Evolutionary conservation across 306 rosid species (phyloP).

Genomic region (Chamaecrista fasciculata): DNA sequence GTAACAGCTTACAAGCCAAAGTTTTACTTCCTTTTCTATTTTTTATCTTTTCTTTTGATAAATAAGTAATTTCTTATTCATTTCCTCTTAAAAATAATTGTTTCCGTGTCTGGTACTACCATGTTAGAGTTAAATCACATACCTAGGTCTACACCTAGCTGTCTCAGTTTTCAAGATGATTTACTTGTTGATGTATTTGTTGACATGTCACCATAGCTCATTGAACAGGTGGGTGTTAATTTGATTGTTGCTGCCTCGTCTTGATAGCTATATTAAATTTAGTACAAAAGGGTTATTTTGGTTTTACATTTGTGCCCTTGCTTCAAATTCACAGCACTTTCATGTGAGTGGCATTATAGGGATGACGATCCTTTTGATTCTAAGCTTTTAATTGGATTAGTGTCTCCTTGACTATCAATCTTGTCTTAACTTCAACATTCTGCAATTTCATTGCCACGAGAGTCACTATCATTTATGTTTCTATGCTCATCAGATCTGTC

Average conservation of each 20-base stretch:
- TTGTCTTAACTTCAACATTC: not conserved
- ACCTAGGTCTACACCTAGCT: conserved; percentile 1
- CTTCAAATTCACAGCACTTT: conserved; percentile 3
- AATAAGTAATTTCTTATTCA: conserved; percentile 1
- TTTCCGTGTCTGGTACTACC: not conserved
- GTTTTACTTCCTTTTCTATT: not conserved
- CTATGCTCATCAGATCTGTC: conserved; percentile 20
- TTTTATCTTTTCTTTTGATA: not conserved
- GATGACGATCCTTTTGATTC: conserved; percentile 4
- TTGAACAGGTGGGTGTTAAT: conserved; percentile 10
- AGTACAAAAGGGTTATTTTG: conserved; percentile 1
- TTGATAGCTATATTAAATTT: not conserved
- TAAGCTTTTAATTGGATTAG: not conserved
- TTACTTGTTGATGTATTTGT: conserved; percentile 5
- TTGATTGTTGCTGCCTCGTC: conserved; percentile 7
- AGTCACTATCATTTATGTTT: conserved; percentile 7
- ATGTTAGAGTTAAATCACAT: not conserved
- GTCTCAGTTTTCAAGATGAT: conserved; percentile 14
- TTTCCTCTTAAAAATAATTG: not conserved
- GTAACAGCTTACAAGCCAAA: not conserved
- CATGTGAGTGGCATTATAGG: not conserved
- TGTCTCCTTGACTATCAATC: not conserved
- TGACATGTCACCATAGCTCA: conserved; percentile 3
- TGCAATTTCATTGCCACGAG: conserved; percentile 15
- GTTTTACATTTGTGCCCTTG: not conserved